Base-by-base conservation (phyloP, 116 monocot genomes). In the Trichopus zeylanicus region DNA sequence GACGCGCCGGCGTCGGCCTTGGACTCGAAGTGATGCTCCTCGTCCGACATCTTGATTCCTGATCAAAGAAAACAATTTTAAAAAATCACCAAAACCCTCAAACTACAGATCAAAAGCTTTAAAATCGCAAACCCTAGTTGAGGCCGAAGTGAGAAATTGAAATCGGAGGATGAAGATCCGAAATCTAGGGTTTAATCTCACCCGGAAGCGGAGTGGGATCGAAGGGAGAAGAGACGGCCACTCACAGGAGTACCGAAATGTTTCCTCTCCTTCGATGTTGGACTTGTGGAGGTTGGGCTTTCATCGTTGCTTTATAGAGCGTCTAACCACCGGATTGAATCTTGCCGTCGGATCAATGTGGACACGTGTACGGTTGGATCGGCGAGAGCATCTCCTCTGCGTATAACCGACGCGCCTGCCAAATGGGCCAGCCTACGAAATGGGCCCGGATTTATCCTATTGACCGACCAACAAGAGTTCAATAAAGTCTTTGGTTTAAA, bases 1-100 rank as follows among this genome's bases (percentile, higher is more conserved):
- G 87, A 87, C 12, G 87, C 87, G 3, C 87, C 87, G 31, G 87
- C 82, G 47, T 87, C 87, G 16, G 73, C 86, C 62, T 86, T 78
- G 38, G 87, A 82, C 57, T 87, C 87, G 66, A 87, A 87, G 46
- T 87, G 87, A 46, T 82, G 87, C 64, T 87, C 87, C 55, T 87
- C 87, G 62, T 87, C 87, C 72, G 87, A 87, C 87, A 87, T 85
- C 46, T 12, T 60, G 25, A 2, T 42, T 18, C 13, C 42, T 42
- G 12, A n/a, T n/a, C 42, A 10, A 42, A 42, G 13, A 1, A 13
- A 42, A 42, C 3, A 42, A 42, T 2, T n/a, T n/a, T n/a, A n/a
- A n/a, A n/a, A 42, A n/a, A 38, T 6, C 27, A 55, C 32, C 25
- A 37, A 51, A 46, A 48, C 20, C 26, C 23, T 18, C 16, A 42